Conservation (phyloP, 1,139 yeast species). For the Hyphopichia fennica region DNA sequence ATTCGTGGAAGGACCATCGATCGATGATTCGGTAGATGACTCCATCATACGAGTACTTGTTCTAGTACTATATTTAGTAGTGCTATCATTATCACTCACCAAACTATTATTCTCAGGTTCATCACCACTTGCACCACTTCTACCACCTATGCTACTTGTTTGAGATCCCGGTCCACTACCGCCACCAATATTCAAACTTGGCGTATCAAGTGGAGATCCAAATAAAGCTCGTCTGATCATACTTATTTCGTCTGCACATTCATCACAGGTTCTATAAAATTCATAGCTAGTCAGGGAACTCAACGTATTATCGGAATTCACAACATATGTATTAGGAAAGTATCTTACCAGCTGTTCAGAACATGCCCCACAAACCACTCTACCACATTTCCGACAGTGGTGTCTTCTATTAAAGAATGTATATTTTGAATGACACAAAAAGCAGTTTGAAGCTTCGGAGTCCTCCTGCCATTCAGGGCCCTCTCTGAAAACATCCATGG, state of each 20-base stretch:
- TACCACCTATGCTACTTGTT: neutral
- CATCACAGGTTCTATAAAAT: slow-evolving; percentile 67
- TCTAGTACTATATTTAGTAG: slow-evolving; percentile 25
- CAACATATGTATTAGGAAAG: slow-evolving; percentile 40
- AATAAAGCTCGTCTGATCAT: slow-evolving; percentile 53
- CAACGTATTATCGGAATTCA: slow-evolving; percentile 25
- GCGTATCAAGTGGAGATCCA: slow-evolving; percentile 9
- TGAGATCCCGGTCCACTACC: slow-evolving; percentile 2
- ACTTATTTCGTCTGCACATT: slow-evolving; percentile 61
- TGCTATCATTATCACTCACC: slow-evolving; percentile 15
- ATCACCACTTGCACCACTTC: neutral
- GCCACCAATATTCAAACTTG: neutral
- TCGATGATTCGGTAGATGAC: slow-evolving; percentile 31
- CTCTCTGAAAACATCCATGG: slow-evolving; percentile 4
- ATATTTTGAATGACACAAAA: slow-evolving; percentile 57
- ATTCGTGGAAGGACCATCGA: neutral
- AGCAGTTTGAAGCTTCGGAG: slow-evolving; percentile 56
- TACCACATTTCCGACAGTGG: slow-evolving; percentile 88
- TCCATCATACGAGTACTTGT: slow-evolving; percentile 17
- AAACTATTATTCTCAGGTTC: neutral
- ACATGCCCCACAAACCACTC: slow-evolving; percentile 70
- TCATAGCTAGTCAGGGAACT: slow-evolving; percentile 26
- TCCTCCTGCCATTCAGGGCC: slow-evolving; percentile 82
- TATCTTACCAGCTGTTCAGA: slow-evolving; percentile 49
- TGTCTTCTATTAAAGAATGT: slow-evolving; percentile 77